Conservation (phyloP, 495 filamentous ascomycete genomes). For the Penicillium nucicola region DNA sequence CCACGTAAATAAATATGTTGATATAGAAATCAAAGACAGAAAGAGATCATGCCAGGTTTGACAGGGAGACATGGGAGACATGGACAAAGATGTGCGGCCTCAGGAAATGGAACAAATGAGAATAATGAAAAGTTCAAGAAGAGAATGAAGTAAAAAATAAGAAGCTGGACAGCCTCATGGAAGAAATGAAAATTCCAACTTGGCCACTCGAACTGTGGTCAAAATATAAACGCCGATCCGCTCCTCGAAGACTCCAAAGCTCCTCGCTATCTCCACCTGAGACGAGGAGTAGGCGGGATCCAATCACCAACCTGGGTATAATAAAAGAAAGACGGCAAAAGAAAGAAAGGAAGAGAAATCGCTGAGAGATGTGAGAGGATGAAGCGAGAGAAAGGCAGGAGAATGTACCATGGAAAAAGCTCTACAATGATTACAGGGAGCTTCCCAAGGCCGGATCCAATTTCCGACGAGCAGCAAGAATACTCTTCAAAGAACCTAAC, state of each 20-base stretch:
- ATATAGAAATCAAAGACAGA: slow-evolving; percentile 3
- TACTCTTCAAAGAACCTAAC: slow-evolving; percentile 86
- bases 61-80: slow-evolving; percentile 47
- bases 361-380: neutral
- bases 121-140: neutral
- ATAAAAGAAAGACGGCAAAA: neutral
- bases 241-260: neutral
- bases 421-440: neutral
- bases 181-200: neutral
- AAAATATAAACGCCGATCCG: slow-evolving; percentile 4
- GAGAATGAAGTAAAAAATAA: neutral
- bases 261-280: neutral
- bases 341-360: neutral
- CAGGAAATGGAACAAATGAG: neutral
- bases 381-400: neutral
- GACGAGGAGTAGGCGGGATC: neutral
- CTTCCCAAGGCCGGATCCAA: slow-evolving; percentile 15
- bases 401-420: neutral
- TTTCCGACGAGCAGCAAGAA: slow-evolving; percentile 62
- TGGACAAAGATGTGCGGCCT: slow-evolving; percentile 48
- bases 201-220: neutral
- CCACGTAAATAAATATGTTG: neutral
- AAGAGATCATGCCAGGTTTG: neutral
- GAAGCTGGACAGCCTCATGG: neutral
- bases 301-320: slow-evolving; percentile 9